Evolutionary conservation across 192 early-diverging fungal species (phyloP).

Genomic region (Mycoemilia scoparia): DNA sequence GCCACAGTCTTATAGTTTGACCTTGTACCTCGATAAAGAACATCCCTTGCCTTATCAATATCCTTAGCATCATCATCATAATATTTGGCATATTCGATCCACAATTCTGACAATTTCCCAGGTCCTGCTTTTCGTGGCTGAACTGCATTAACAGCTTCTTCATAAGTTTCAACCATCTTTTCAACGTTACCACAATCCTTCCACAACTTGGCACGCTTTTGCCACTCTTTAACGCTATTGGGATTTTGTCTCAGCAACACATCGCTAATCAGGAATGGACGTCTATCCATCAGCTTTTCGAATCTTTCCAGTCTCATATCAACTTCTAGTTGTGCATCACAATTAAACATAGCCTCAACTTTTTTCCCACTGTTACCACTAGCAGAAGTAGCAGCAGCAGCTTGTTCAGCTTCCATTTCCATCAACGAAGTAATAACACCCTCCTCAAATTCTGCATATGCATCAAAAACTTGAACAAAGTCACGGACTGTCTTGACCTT

Average conservation of each 20-base stretch:
- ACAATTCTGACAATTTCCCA: constrained; percentile 64
- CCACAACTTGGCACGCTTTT: constrained; percentile 62
- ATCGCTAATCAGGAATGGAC: constrained; percentile 85
- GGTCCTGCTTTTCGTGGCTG: constrained; percentile 49
- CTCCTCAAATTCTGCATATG: constrained; percentile 87
- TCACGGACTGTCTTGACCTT: constrained; percentile 70
- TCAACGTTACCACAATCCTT: not conserved
- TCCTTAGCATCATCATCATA: constrained; percentile 34
- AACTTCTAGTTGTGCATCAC: constrained; percentile 38
- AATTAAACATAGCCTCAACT: constrained; percentile 19
- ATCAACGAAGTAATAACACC: constrained; percentile 52
- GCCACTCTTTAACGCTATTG: constrained; percentile 81
- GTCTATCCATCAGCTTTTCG: constrained; percentile 78
- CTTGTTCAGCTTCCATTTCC: constrained; percentile 40
- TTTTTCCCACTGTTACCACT: constrained; percentile 30
- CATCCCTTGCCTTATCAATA: constrained; percentile 45
- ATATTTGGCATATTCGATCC: constrained; percentile 68
- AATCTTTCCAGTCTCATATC: constrained; percentile 74
- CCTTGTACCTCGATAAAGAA: constrained; percentile 68
- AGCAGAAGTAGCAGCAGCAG: constrained; percentile 22
- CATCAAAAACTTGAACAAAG: constrained; percentile 91
- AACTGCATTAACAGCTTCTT: constrained; percentile 48
- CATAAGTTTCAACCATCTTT: constrained; percentile 3
- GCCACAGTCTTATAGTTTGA: constrained; percentile 65
- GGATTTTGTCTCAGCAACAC: constrained; percentile 82